Base-by-base conservation (phyloP, 306 rosid species). In the Macrotyloma uniflorum region DNA sequence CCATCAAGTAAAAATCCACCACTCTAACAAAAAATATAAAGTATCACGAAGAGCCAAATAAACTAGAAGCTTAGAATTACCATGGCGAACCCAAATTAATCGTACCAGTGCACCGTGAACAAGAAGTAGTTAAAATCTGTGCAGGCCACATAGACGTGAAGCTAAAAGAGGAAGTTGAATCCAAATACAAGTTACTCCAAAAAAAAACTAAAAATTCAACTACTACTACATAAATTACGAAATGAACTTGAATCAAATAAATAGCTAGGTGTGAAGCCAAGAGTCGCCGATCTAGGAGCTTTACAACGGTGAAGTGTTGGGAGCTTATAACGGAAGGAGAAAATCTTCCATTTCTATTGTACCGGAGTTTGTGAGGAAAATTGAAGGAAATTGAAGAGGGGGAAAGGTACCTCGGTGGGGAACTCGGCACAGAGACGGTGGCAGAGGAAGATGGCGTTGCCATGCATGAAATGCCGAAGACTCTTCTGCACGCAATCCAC, bases 401-500 rank as follows among this genome's bases (percentile, higher is more conserved):
- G 35, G 20, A 15, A 67, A 40, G 47, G 77, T 33, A 82, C 86
- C 83, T 83, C 86, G 3, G 80, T 45, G 35, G 98, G 94, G 78
- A 86, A 96, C 85, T 96, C 89, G 20, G 98, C 92, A 63, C 97
- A 96, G 80, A 96, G 96, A 36, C 99, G 93, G 45, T 93, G 93
- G 88, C 96, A 93, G 68, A 93, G 72, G 90, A 93, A 96, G 85
- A 90, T 90, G 83, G 99, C 98, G 84, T 96, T 93, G 47, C 82
- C 77, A 84, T 86, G 69, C 91, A 93, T 83, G 82, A 96, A 89
- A 80, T 93, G 93, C 57, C 87, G 92, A 28, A 96, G 96, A 67
- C 94, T 93, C 83, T 80, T 96, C n/a, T 93, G 90, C 8, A 90
- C 91, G 68, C 87, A 81, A 86, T 93, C 96, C 1, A 64, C 33